phyloP scores from a whole-genome alignment of 352 stramenopile species.

The Globisporangium solare region DNA sequence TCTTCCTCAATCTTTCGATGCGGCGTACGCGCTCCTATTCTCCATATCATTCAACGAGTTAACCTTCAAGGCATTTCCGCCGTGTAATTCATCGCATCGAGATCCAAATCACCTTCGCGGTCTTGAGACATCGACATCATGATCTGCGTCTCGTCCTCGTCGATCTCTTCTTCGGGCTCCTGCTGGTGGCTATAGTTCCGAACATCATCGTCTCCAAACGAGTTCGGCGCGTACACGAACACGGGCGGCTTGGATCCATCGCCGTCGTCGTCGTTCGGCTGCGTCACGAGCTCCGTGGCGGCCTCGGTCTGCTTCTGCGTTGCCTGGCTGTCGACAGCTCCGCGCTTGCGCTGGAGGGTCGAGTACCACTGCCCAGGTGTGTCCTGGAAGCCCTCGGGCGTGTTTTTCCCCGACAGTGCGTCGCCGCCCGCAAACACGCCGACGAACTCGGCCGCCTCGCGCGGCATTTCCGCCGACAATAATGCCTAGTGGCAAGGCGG shows the following conservation, averaged over 20 bases:
- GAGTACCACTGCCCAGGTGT: conserved; percentile 36
- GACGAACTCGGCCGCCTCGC: conserved; percentile 19
- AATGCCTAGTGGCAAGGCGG: no score
- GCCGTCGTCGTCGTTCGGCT: conserved; percentile 3
- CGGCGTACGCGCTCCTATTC: conserved; percentile 3
- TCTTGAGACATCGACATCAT: conserved; percentile 69
- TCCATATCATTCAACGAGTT: neutral
- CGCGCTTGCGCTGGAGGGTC: conserved; percentile 30
- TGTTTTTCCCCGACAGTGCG: conserved; percentile 43
- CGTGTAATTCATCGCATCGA: no score
- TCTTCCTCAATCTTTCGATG: conserved; percentile 46
- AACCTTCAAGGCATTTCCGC: no score
- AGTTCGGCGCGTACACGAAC: conserved; percentile 36
- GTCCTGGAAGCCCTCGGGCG: conserved; percentile 58
- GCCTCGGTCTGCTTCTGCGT: conserved; percentile 24
- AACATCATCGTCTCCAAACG: conserved; percentile 14
- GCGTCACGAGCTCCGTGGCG: conserved; percentile 20
- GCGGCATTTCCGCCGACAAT: neutral
- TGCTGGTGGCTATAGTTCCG: conserved; percentile 12
- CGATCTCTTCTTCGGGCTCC: conserved; percentile 31
- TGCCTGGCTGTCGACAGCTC: conserved; percentile 28
- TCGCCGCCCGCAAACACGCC: conserved; percentile 28
- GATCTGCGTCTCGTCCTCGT: conserved; percentile 84
- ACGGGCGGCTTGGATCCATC: conserved; percentile 17
- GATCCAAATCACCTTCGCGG: conserved; percentile 22